phyloP scores from a whole-genome alignment of 208 protist genomes.

The Wallacemonas collosoma region DNA sequence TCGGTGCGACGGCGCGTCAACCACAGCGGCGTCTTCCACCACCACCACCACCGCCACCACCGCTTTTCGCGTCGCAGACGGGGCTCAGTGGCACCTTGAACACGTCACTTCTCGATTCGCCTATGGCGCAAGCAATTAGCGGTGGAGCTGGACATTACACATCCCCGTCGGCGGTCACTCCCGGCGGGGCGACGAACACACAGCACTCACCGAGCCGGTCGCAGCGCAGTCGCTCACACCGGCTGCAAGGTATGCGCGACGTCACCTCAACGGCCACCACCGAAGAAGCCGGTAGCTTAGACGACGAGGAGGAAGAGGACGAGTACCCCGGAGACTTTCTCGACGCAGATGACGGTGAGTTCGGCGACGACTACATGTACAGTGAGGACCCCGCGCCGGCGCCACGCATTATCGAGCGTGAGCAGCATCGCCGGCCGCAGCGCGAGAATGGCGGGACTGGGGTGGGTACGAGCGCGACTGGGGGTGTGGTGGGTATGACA shows the following conservation, averaged over 20 bases:
- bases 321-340: slow-evolving; percentile 25
- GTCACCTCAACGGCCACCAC: slow-evolving; percentile 76
- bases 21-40: not conserved
- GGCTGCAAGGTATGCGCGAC: slow-evolving; percentile 18
- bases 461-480: not conserved
- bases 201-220: slow-evolving; percentile 33
- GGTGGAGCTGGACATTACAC: not conserved
- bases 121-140: slow-evolving; percentile 1
- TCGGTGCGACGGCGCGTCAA: not conserved
- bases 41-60: slow-evolving; percentile 1
- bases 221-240: slow-evolving; percentile 32
- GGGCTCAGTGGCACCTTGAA: not conserved
- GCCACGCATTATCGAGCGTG: slow-evolving; percentile 86
- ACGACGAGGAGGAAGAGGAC: slow-evolving; percentile 34
- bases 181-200: slow-evolving; percentile 12
- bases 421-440: slow-evolving; percentile 67
- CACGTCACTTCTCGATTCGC: slow-evolving; percentile 7
- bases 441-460: not conserved
- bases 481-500: slow-evolving; percentile 4
- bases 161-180: not conserved
- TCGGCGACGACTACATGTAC: slow-evolving; percentile 21
- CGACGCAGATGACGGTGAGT: slow-evolving; percentile 23
- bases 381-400: slow-evolving; percentile 28
- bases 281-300: slow-evolving; percentile 68
- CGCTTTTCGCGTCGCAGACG: not conserved